phyloP scores from a whole-genome alignment of 2,329 filamentous ascomycete genomes.

The Sporothrix phasma region DNA sequence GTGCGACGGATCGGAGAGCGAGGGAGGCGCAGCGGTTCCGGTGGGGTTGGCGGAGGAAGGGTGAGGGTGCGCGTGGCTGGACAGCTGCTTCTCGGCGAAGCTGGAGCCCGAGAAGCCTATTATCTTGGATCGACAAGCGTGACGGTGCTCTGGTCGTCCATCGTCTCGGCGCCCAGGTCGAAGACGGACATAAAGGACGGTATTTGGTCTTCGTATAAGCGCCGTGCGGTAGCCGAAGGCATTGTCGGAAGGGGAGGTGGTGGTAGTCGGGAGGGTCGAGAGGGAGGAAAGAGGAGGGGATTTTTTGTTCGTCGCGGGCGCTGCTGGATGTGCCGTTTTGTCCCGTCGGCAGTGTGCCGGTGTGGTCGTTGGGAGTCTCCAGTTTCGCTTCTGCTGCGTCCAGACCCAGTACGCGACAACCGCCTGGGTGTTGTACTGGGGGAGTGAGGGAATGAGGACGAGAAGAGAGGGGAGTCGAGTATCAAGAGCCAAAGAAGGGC shows the following conservation, averaged over 20 bases:
- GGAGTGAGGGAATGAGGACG: neutral
- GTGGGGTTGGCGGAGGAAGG: conserved; percentile 14
- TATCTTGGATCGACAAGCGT: conserved; percentile 45
- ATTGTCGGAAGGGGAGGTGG: conserved; percentile 32
- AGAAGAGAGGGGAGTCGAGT: neutral
- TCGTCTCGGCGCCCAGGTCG: conserved; percentile 50
- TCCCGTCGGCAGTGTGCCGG: conserved; percentile 3
- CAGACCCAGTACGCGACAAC: conserved; percentile 5
- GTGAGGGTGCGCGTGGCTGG: conserved; percentile 22
- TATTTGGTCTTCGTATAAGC: conserved; percentile 59
- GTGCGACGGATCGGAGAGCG: conserved; percentile 44
- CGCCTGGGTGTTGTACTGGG: conserved; percentile 10
- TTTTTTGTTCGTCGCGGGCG: neutral
- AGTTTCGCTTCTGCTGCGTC: conserved; percentile 2
- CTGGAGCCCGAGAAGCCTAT: conserved; percentile 34
- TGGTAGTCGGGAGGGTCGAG: neutral
- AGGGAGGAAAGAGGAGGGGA: neutral
- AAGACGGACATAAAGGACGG: conserved; percentile 69
- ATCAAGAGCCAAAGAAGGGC: neutral
- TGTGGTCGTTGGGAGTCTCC: conserved; percentile 3
- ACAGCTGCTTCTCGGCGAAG: conserved; percentile 29
- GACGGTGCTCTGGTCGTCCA: conserved; percentile 43
- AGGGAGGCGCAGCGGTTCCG: conserved; percentile 6
- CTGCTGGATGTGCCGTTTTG: neutral
- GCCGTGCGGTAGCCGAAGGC: conserved; percentile 52